Evolutionary conservation across 2,329 filamentous ascomycete genomes (phyloP).

Genomic region (Fusarium falciforme): DNA sequence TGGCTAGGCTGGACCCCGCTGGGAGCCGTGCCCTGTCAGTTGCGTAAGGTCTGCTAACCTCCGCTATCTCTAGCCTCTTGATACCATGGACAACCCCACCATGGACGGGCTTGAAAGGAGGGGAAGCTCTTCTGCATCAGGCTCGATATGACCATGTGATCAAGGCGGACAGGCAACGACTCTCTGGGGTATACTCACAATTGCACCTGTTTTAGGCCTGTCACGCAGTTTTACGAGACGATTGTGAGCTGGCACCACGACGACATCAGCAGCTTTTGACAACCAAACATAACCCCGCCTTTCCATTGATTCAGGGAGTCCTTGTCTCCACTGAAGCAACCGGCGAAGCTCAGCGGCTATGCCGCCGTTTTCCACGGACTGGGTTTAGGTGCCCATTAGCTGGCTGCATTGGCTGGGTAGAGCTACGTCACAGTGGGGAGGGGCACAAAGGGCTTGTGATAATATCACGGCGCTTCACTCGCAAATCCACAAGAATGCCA

Average conservation of each 20-base stretch:
- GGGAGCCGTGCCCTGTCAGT: conserved; percentile 28
- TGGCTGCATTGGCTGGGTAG: not conserved
- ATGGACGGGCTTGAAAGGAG: conserved; percentile 3
- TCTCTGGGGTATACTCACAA: not conserved
- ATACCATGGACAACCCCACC: not conserved
- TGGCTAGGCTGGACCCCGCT: conserved; percentile 27
- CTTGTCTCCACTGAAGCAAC: conserved; percentile 18
- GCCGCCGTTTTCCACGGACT: conserved; percentile 29
- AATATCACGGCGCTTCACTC: conserved; percentile 6
- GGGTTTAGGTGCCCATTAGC: conserved; percentile 16
- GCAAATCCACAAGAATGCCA: not conserved
- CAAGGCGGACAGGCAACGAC: not conserved
- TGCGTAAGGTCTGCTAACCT: not conserved
- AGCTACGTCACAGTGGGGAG: conserved; percentile 13
- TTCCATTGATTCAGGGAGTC: not conserved
- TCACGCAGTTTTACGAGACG: not conserved
- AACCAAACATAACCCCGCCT: not conserved
- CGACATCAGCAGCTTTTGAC: not conserved
- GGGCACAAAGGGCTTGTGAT: not conserved
- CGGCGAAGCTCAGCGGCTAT: conserved; percentile 13
- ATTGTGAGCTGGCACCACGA: not conserved
- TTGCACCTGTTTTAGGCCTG: not conserved
- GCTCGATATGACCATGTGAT: conserved; percentile 1
- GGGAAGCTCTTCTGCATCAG: conserved; percentile 12
- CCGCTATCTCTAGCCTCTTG: not conserved